phyloP scores from a whole-genome alignment of 1,139 yeast species.

The Trichomonascaceae sp. region DNA sequence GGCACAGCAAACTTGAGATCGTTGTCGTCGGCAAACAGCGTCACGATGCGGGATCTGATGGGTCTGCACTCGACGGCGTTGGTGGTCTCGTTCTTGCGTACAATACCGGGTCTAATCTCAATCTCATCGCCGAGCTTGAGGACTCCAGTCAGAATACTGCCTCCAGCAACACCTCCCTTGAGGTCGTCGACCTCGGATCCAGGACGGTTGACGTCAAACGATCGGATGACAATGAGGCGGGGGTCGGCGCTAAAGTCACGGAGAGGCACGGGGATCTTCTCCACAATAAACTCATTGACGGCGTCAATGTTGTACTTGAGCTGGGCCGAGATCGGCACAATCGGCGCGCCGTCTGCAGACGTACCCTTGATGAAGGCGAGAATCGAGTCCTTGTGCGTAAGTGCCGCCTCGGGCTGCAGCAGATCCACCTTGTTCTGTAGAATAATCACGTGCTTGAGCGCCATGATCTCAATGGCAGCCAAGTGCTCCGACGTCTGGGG shows the following conservation, averaged over 20 bases:
- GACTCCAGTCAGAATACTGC: conserved; percentile 93
- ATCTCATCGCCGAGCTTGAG: conserved; percentile 95
- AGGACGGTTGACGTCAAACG: conserved; percentile 97
- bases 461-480: conserved; percentile 99
- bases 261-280: conserved; percentile 89
- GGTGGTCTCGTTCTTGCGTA: conserved; percentile 69
- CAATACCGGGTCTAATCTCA: conserved; percentile 98
- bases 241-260: conserved; percentile 93
- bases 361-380: conserved; percentile 92
- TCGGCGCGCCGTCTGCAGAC: conserved; percentile 97
- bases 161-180: conserved; percentile 99
- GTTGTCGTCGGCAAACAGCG: conserved; percentile 94
- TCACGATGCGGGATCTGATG: conserved; percentile 83
- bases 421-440: conserved; percentile 97
- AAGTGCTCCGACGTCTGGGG: conserved; percentile 99
- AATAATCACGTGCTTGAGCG: conserved; percentile 89
- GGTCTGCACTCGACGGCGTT: conserved; percentile 94
- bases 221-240: conserved; percentile 91
- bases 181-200: conserved; percentile 96
- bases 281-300: conserved; percentile 90
- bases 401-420: conserved; percentile 94
- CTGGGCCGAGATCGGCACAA: conserved; percentile 98
- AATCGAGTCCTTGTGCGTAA: conserved; percentile 90
- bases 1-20: conserved; percentile 98
- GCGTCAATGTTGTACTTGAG: conserved; percentile 97